Percentiles rank a stretch among this genome's conserved stretches.
These are phyloP conservation scores for Mucor saturninus DNA, from an alignment of 371 early-diverging fungal species.

Conservation along the genomic window DNA sequence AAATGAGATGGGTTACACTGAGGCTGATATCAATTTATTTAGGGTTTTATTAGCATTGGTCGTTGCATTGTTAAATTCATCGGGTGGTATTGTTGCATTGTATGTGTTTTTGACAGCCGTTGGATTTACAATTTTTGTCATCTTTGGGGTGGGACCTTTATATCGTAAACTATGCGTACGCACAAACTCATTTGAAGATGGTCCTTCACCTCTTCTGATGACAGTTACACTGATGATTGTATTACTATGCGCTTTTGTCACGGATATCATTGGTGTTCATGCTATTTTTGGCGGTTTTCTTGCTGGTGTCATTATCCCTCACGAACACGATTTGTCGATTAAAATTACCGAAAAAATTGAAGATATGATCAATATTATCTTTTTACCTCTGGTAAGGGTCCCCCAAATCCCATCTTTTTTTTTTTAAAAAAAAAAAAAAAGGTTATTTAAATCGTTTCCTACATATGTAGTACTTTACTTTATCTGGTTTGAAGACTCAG, in stretches of 20 bases:
- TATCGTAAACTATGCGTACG: slow-evolving; percentile 50
- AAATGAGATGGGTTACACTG: not conserved
- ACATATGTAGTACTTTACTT: slow-evolving; percentile 76
- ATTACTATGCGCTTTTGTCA: slow-evolving; percentile 76
- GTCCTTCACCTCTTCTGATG: slow-evolving; percentile 69
- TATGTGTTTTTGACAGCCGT: slow-evolving; percentile 71
- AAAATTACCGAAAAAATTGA: slow-evolving; percentile 91
- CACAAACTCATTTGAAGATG: slow-evolving; percentile 58
- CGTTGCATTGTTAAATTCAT: slow-evolving; percentile 74
- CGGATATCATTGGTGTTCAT: slow-evolving; percentile 71
- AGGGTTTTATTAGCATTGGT: slow-evolving; percentile 78
- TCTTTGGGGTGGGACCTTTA: slow-evolving; percentile 63
- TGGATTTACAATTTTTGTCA: slow-evolving; percentile 66
- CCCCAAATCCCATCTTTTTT: not conserved
- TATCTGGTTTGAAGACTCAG: slow-evolving; percentile 90
- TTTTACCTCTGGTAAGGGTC: slow-evolving; percentile 78
- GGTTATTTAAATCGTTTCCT: not conserved
- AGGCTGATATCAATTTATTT: slow-evolving; percentile 6
- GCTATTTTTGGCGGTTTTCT: slow-evolving; percentile 91
- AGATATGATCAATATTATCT: slow-evolving; percentile 85
- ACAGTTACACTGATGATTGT: slow-evolving; percentile 69
- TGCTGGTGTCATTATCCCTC: slow-evolving; percentile 86
- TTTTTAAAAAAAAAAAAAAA: not conserved
- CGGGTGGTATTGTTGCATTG: slow-evolving; percentile 66
- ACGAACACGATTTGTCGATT: slow-evolving; percentile 85